Base-by-base conservation (phyloP, 148 eudicot genomes). In the Silene latifolia region DNA sequence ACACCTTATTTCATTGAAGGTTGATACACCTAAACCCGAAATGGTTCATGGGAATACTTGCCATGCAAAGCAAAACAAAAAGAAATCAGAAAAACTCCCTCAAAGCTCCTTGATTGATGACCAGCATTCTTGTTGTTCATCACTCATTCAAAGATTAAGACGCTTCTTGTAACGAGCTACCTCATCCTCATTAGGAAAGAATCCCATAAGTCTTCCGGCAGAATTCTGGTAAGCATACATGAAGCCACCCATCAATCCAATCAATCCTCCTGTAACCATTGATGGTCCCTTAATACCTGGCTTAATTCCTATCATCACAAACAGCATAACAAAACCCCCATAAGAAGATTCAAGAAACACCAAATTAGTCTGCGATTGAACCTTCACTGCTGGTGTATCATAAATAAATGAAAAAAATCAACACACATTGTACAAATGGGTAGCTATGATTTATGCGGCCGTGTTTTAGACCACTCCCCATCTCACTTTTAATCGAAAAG, bases 191-290 rank as follows among this genome's bases (percentile, higher is more conserved):
- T 93, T 91, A 54, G 98, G 95, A 85, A 93, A 93, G 78, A 93
- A 93, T 3, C 98, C 98, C 98, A 93, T 93, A n/a, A 93, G 88
- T 81, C 98, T 84, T 15, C 98, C 97, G 69, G 88, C 88, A 5
- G 97, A 93, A 73, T 93, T 93, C 87, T 93, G 97, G 74, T 91
- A 91, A 21, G 98, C 98, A 69, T 91, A 91, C 97, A 94, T 93
- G 82, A 93, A 93, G 27, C 98, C 97, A 27, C 98, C 98, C 90
- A 93, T 78, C 39, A 91, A 29, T 19, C 97, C 97, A 27, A 94
- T 94, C 73, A 94, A 70, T 63, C 98, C 98, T 4, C 97, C 97
- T 1, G 97, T 94, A 77, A 94, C 97, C 98, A 94, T 91, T 11
- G 97, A 94, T 53, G 98, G 92, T 24, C 97, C 98, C 73, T 84